A percentile compares a stretch with the other conserved stretches of the same genome.
Evolutionary conservation across 345 rosid genomes (phyloP).

Genomic region (Bretschneidera sinensis): DNA sequence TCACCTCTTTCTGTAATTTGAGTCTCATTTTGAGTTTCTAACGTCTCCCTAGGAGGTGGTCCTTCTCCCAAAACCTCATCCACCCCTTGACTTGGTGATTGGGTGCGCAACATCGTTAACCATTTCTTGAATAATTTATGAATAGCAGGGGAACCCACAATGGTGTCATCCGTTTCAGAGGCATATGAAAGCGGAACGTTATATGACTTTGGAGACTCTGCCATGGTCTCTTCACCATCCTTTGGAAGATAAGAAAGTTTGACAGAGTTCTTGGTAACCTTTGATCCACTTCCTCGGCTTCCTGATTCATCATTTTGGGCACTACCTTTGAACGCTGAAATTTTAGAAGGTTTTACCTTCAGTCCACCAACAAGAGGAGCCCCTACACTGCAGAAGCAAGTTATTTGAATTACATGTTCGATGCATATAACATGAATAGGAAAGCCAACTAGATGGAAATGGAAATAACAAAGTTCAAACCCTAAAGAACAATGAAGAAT

Average conservation of each 20-base stretch:
- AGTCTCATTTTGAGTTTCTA: constrained; percentile 25
- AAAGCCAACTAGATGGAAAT: constrained; percentile 6
- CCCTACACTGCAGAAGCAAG: constrained; percentile 59
- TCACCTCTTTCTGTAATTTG: constrained; percentile 28
- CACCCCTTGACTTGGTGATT: constrained; percentile 43
- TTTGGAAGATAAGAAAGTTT: constrained; percentile 65
- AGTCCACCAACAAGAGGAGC: constrained; percentile 36
- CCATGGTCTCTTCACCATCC: constrained; percentile 48
- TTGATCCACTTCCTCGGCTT: constrained; percentile 46
- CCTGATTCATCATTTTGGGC: constrained; percentile 53
- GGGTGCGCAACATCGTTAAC: constrained; percentile 57
- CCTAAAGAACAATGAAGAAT: constrained; percentile 4
- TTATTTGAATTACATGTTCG: constrained; percentile 22
- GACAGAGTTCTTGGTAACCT: constrained; percentile 47
- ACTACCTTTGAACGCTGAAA: constrained; percentile 77
- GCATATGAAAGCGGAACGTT: constrained; percentile 57
- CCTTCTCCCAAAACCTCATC: constrained; percentile 52
- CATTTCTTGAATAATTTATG: constrained; percentile 76
- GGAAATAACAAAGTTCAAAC: neutral
- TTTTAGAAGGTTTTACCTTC: constrained; percentile 47
- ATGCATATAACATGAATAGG: constrained; percentile 1
- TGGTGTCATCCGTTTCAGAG: constrained; percentile 49
- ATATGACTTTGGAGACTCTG: constrained; percentile 56
- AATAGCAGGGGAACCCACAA: constrained; percentile 63
- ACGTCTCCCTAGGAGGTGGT: constrained; percentile 29